Base-by-base conservation (phyloP, 2,329 filamentous ascomycete genomes). In the Incumbomyces lentus region DNA sequence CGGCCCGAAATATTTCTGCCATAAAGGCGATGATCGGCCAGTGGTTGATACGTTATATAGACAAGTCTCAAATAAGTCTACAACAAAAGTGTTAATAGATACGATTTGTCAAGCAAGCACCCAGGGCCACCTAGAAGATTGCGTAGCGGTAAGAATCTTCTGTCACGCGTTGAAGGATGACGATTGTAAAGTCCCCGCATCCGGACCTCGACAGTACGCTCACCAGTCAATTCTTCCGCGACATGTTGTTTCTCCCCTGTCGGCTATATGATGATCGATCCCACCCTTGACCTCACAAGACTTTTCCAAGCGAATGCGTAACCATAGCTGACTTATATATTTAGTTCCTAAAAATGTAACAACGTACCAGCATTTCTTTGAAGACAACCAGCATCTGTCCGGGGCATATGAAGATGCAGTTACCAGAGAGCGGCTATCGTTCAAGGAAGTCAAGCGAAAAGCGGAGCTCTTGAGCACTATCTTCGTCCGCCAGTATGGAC, bases 381-480 rank as follows among this genome's bases (percentile, higher is more conserved):
- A 38, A 38, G 34, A 45, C 18, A 37, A 37, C 13, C 32, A 11
- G 7, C 17, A 33, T 2, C 29, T 45, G 14, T 37, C 33, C 12
- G 68, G 64, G 10, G 74, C 73, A 4, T 80, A 75, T 57, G 71
- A 72, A 30, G 76, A 84, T 62, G 78, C 73, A 3, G 61, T 68
- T 11, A 82, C 78, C 0, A 73, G 75, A 48, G 73, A 79, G 48
- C 69, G 73, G 7, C 64, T 84, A 17, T 70, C 70, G 49, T 83
- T 72, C 67, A 62, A 63, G 10, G 62, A 78, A 14, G 70, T 82
- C 39, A 80, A 78, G 54, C 64, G 69, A 2, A 69, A 72, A 39
- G 73, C 77, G 0, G 80, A 72, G 0, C 68, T 73, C 47, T 66
- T 83, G 16, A 80, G 77, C 1, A 82, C 78, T 0, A 75, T 77